phyloP scores from a whole-genome alignment of 306 rosid species.

The Inga laurina region DNA sequence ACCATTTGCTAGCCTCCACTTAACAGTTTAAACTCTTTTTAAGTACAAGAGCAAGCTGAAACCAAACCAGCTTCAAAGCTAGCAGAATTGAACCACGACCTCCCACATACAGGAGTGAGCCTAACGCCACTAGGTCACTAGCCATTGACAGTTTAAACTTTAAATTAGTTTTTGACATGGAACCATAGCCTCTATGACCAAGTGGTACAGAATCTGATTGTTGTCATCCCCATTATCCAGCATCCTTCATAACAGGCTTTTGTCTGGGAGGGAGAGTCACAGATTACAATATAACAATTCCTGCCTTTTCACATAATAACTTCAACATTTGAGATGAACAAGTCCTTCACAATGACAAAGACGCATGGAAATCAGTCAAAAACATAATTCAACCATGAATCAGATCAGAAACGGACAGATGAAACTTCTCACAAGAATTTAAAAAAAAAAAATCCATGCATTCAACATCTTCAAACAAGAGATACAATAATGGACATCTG shows the following conservation, averaged over 20 bases:
- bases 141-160: neutral
- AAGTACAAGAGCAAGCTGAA: neutral
- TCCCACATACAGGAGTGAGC: neutral
- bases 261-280: too few relatives aligned
- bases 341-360: neutral
- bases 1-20: neutral
- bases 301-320: neutral
- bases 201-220: neutral
- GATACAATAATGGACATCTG: neutral
- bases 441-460: neutral
- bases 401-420: neutral
- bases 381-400: neutral
- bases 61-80: neutral
- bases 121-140: neutral
- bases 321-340: neutral
- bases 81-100: neutral
- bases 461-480: constrained; percentile 22
- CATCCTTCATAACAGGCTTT: neutral
- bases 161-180: neutral
- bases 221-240: neutral
- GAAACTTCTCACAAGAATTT: neutral
- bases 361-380: neutral
- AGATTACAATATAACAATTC: neutral
- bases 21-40: neutral
- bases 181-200: neutral